Percentiles rank a stretch among this genome's conserved stretches.
phyloP scores from a whole-genome alignment of 495 filamentous ascomycete genomes.

The Filosporella fistucella region DNA sequence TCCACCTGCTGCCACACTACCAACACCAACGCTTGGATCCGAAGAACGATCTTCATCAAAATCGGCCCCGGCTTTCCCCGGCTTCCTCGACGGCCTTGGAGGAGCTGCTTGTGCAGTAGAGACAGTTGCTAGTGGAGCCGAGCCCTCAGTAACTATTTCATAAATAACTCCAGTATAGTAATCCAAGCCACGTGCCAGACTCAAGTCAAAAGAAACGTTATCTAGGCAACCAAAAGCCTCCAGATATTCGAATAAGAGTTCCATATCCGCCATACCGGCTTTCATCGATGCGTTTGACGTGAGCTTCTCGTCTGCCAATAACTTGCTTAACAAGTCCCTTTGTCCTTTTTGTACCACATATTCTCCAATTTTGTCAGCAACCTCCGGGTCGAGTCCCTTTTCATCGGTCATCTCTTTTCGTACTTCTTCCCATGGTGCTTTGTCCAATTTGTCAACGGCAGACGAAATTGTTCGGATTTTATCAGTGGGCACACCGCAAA shows the following conservation, averaged over 20 bases:
- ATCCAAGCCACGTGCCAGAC: conserved; percentile 79
- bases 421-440: conserved; percentile 86
- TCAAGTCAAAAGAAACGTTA: conserved; percentile 75
- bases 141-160: conserved; percentile 84
- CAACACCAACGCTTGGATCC: conserved; percentile 79
- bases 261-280: conserved; percentile 78
- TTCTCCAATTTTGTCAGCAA: conserved; percentile 82
- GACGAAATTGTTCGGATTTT: conserved; percentile 84
- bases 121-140: conserved; percentile 47
- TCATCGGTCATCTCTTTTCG: conserved; percentile 89
- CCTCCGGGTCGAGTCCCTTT: conserved; percentile 69
- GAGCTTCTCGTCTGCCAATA: conserved; percentile 59
- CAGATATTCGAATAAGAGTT: conserved; percentile 74
- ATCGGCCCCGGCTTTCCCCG: conserved; percentile 35
- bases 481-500: conserved; percentile 81
- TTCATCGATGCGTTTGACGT: conserved; percentile 66
- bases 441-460: conserved; percentile 95
- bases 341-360: conserved; percentile 69
- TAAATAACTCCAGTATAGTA: conserved; percentile 96
- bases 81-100: conserved; percentile 44
- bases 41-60: conserved; percentile 75
- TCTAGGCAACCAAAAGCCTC: conserved; percentile 68
- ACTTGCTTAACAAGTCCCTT: conserved; percentile 60
- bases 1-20: conserved; percentile 84
- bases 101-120: conserved; percentile 28